Evolutionary conservation across 495 filamentous ascomycete species (phyloP), one percentile per base, ranked within the genome.

Genomic region (Barbatosphaeria neglecta): DNA sequence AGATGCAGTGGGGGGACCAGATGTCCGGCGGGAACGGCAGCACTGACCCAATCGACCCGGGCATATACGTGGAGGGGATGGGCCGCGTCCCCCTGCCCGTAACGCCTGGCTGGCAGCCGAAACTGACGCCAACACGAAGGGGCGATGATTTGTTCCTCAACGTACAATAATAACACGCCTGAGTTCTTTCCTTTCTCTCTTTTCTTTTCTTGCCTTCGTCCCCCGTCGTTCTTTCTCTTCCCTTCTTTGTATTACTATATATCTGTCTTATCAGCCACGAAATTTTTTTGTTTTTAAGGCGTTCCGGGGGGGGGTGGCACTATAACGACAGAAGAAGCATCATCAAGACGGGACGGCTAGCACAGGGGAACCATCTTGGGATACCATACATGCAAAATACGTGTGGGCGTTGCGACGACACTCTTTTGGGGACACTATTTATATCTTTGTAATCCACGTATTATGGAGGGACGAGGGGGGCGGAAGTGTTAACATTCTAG

Each of bases 31-130:
- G 11, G 17, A 33, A 31, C 35, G 27, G 48, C 48, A 27, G 46
- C 35, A 48, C 45, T 53, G 53, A 40, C 53, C 20, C 51, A 43
- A 39, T 43, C 46, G 35, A n/a, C n/a, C 48, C 27, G 19, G 46
- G 28, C 37, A 47, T 25, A 41, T 49, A 48, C 7, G 18, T 54
- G 13, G 25, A 27, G 17, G 10, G 27, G 19, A 10, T 37, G 37
- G 20, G 18, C 18, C 51, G 16, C 13, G 54, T 48, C 22, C 55
- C 62, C n/a, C 49, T 68, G 35, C 72, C 74, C 1, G 58, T 55
- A 15, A 76, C 73, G 31, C 73, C 73, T 0, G 68, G 62, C 1
- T 77, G 73, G 71, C 57, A 67, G 49, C 69, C 73, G n/a, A 59
- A 65, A 52, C 41, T 73, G 51, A 73, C 68, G 49, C 69, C 69